Evolutionary conservation across 208 protist species (phyloP), one percentile per base, ranked within the genome.

Genomic region (Acanthamoeba healyi): DNA sequence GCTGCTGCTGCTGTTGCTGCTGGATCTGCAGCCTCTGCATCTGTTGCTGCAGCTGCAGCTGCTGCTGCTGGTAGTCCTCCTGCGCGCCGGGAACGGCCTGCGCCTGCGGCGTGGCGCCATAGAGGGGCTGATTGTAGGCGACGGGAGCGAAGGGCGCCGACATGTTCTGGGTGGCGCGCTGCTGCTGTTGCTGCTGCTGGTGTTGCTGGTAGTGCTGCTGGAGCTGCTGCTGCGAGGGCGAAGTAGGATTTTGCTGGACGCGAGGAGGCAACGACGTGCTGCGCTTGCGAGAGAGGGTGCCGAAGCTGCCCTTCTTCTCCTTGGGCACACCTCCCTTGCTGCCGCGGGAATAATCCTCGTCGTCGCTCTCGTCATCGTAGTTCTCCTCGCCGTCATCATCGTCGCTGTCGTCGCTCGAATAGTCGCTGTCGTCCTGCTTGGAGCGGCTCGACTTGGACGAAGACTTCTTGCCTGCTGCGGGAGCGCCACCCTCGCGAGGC

Each of bases 341-440:
- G 29, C 29, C n/a, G 24, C 54, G 22, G 17, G 19, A 17, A 17
- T 89, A 40, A 24, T 46, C 38, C 4, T 89, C 82, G 14, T 34
- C 51, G 46, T 89, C 34, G 32, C 56, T 40, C 22, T 65, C 49
- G 49, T 46, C 38, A 2, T 89, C 46, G 24, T 89, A 15, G 38
- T 89, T 32, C 22, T 89, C 26, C 19, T 29, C 38, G 10, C 54
- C 82, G 22, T 34, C 51, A 29, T 89, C 56, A 29, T 40, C 29
- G 7, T 89, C 56, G 54, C 82, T 89, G 32, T 89, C 82, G 82
- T 89, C 56, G 82, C 82, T 89, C 6, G 54, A 89, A 46, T 89
- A 14, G 29, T 61, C 54, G 34, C 56, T 61, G 34, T 89, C 54
- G 34, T 89, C 82, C 9, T 89, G 34, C 82, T 89, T 61, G 49